Evolutionary conservation across 441 rosid genomes (phyloP).

Genomic region (Gossypium schwendimanii): DNA sequence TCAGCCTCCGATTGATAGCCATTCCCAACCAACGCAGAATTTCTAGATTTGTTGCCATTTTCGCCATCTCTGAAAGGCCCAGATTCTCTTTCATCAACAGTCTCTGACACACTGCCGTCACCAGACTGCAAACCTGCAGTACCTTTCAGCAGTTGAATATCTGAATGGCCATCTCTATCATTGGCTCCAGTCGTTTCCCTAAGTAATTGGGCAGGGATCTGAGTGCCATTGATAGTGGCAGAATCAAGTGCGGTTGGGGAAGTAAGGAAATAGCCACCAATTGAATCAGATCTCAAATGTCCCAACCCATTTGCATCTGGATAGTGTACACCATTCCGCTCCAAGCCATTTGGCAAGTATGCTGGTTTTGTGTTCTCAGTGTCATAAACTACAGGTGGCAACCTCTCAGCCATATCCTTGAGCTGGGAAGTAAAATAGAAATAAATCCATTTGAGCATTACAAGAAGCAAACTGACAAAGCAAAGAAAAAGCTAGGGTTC

Average conservation of each 20-base stretch:
- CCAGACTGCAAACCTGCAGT: slow-evolving; percentile 31
- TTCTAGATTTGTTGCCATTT: slow-evolving; percentile 43
- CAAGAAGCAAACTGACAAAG: neutral
- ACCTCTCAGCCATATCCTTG: slow-evolving; percentile 78
- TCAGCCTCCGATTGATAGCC: slow-evolving; percentile 69
- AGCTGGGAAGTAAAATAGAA: slow-evolving; percentile 39
- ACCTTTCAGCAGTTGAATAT: slow-evolving; percentile 36
- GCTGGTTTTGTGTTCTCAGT: slow-evolving; percentile 43
- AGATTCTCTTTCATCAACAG: slow-evolving; percentile 47
- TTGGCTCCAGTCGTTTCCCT: slow-evolving; percentile 38
- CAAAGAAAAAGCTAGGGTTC: neutral
- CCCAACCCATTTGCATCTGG: slow-evolving; percentile 51
- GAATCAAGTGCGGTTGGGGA: slow-evolving; percentile 41
- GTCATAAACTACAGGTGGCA: slow-evolving; percentile 66
- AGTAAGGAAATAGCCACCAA: slow-evolving; percentile 36
- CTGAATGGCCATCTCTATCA: slow-evolving; percentile 34
- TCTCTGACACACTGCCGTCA: slow-evolving; percentile 30
- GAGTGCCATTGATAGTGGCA: slow-evolving; percentile 36
- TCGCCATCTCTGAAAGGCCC: slow-evolving; percentile 48
- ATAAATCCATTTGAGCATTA: neutral
- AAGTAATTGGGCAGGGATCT: slow-evolving; percentile 29
- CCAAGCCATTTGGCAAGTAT: slow-evolving; percentile 46
- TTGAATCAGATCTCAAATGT: slow-evolving; percentile 61
- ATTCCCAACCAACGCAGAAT: slow-evolving; percentile 36
- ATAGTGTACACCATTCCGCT: slow-evolving; percentile 56